Evolutionary conservation across 768 basidiomycete species (phyloP), one percentile per base, ranked within the genome.

Genomic region (Lactifluus echinatus): DNA sequence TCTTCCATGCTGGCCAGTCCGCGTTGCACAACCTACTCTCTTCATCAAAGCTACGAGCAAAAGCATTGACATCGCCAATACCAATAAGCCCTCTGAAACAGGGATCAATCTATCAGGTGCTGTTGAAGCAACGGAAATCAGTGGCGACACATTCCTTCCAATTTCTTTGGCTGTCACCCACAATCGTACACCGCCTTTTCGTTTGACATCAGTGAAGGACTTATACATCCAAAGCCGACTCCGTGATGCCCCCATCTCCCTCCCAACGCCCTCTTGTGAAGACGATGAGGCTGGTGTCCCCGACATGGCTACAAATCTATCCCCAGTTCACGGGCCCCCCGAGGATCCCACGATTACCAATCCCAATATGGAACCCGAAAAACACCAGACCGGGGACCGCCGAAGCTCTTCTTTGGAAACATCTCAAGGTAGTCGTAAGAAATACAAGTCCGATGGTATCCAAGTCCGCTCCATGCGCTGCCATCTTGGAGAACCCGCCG

Each of bases 401-500:
- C 24, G 40, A 10, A 17, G 14, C 7, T 50, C 47, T 7, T 39
- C 47, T 14, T 29, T 24, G 6, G 36, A 23, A 31, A 29, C 42
- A 24, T 36, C 31, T 29, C n/a, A 58, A n/a, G n/a, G n/a, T 21
- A 8, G 47, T 19, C 57, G 26, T 3, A 49, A 47, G 8, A 52
- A 53, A 44, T 49, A 48, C 53, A 59, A 50, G 21, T 59, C 57
- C 12, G 53, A 59, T 33, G 34, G 47, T 24, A 50, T 59, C 15
- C 52, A 49, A 49, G 57, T 49, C 36, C 47, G 39, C 12, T 23
- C 46, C 6, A 40, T 17, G 1, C 8, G 33, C 12, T 49, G 46
- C 28, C 39, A 43, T 24, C 52, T 54, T 2, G 52, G 46, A 40
- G 52, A 49, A 7, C 19, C 39, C 29, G 19, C 57, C 7, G 36